Evolutionary conservation across 2,329 filamentous ascomycete genomes (phyloP).

Genomic region (Raffaelea arxii): DNA sequence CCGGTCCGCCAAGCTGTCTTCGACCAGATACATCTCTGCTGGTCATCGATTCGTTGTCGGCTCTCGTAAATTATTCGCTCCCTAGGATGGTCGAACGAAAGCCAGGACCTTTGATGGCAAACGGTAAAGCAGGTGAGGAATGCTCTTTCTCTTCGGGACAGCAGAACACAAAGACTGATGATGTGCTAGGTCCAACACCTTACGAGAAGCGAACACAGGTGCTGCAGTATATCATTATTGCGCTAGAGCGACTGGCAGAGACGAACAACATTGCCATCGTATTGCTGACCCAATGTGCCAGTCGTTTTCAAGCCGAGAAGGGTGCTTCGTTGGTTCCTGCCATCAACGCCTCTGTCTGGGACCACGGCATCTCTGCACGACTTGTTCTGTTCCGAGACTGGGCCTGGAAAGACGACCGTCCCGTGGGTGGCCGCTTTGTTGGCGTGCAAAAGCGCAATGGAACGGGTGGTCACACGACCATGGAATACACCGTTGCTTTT

Average conservation of each 20-base stretch:
- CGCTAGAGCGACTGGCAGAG: conserved; percentile 66
- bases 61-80: conserved; percentile 67
- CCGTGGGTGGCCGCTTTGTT: conserved; percentile 45
- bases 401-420: conserved; percentile 38
- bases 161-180: not conserved
- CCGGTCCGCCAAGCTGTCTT: conserved; percentile 52
- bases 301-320: conserved; percentile 60
- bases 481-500: conserved; percentile 39
- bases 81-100: conserved; percentile 38
- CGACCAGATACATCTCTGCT: conserved; percentile 55
- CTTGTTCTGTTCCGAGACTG: conserved; percentile 75
- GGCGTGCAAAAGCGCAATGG: conserved; percentile 58
- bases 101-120: conserved; percentile 9
- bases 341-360: conserved; percentile 70
- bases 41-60: conserved; percentile 69
- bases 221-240: conserved; percentile 55
- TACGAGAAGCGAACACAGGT: conserved; percentile 28
- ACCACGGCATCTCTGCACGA: conserved; percentile 62
- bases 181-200: conserved; percentile 4
- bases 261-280: conserved; percentile 64
- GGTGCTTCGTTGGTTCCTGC: conserved; percentile 65
- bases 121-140: conserved; percentile 7
- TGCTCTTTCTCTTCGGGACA: not conserved
- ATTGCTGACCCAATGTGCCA: conserved; percentile 69
- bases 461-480: conserved; percentile 27